phyloP scores from a whole-genome alignment of 768 basidiomycete species.

The Mycena alexandri region DNA sequence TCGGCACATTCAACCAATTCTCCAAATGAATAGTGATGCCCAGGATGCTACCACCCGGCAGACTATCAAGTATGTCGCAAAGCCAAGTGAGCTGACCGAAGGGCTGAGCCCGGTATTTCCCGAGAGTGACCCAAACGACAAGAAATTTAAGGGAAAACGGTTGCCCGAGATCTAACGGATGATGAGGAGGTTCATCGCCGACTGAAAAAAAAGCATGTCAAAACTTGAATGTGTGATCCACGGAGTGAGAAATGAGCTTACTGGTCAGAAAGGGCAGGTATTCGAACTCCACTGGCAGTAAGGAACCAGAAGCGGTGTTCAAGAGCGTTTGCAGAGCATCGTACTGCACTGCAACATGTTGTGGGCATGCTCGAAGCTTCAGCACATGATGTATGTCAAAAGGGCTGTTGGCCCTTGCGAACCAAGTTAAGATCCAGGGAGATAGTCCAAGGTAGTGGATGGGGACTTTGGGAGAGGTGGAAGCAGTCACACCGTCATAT shows the following conservation, averaged over 20 bases:
- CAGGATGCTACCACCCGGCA: not conserved
- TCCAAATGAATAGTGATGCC: not conserved
- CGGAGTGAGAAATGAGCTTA: not conserved
- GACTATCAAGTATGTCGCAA: not conserved
- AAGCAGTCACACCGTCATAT: too few relatives aligned
- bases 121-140: not conserved
- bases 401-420: not conserved
- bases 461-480: not conserved
- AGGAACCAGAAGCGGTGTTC: not conserved
- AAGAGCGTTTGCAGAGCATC: not conserved
- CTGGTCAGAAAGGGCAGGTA: slow-evolving; percentile 3
- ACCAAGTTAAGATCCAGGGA: not conserved
- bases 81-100: not conserved
- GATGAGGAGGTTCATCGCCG: not conserved
- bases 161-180: not conserved
- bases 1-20: not conserved
- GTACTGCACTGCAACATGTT: not conserved
- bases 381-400: not conserved
- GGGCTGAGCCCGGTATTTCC: not conserved
- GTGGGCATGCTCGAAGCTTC: slow-evolving; percentile 13
- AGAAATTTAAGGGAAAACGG: not conserved
- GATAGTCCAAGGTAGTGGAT: slow-evolving; percentile 4
- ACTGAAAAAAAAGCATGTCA: not conserved
- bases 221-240: not conserved
- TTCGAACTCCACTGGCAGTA: slow-evolving; percentile 9